Evolutionary conservation across 1,284 basidiomycete species (phyloP).

Genomic region (Ceratobasidium sp.): DNA sequence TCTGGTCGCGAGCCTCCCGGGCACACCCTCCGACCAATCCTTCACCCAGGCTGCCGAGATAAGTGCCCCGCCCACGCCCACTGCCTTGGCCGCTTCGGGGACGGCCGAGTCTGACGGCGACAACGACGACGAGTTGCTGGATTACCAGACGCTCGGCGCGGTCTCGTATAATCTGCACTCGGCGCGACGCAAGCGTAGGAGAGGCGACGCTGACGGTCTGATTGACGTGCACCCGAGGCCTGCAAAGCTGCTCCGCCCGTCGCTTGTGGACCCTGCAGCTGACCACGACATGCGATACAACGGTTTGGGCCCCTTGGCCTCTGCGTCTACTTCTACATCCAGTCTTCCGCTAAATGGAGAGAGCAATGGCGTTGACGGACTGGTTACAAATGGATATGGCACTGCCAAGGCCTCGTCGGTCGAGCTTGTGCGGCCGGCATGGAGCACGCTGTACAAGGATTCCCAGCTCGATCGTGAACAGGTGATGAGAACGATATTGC

Average conservation of each 20-base stretch:
- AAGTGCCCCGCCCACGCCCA: conserved; percentile 12
- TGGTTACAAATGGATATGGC: conserved; percentile 35
- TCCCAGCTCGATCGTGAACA: conserved; percentile 88
- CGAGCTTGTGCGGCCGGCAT: conserved; percentile 64
- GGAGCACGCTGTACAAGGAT: conserved; percentile 79
- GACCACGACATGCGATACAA: conserved; percentile 45
- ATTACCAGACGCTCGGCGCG: background rate
- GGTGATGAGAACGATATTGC: conserved; percentile 90
- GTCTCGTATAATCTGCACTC: background rate
- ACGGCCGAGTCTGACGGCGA: conserved; percentile 28
- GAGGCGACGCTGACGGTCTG: conserved; percentile 25
- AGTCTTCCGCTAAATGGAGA: conserved; percentile 27
- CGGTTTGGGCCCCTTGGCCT: conserved; percentile 27
- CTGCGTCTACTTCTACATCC: conserved; percentile 10
- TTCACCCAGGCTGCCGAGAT: conserved; percentile 15
- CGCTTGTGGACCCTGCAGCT: conserved; percentile 31
- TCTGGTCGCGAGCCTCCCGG: conserved; percentile 41
- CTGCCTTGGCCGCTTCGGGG: conserved; percentile 5
- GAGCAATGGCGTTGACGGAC: conserved; percentile 20
- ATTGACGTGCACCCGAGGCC: conserved; percentile 33
- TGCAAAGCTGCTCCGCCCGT: conserved; percentile 25
- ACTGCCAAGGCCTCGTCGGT: conserved; percentile 13
- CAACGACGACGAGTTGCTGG: background rate
- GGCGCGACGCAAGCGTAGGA: conserved; percentile 22
- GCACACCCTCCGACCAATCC: conserved; percentile 36